Evolutionary conservation across 768 basidiomycete species (phyloP), one percentile per base, ranked within the genome.

Genomic region (Tubosaeta sp.): DNA sequence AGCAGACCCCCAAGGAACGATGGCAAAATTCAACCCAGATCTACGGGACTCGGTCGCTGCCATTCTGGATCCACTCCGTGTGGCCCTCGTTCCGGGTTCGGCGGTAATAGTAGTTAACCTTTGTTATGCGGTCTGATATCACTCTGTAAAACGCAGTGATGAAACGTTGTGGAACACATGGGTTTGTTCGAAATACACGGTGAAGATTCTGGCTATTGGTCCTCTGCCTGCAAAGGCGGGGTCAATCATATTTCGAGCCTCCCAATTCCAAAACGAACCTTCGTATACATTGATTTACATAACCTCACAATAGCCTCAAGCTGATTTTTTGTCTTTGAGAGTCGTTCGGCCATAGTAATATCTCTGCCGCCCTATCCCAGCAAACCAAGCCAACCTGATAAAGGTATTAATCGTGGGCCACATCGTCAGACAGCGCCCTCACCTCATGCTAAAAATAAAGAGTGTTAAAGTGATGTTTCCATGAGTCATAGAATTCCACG

Each of bases 401-500:
- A 36, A 34, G 24, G 22, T 36, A 41, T 61, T 21, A 52, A 47
- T 25, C 36, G n/a, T 27, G 9, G 9, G 6, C 27, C 6, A 6
- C 9, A 6, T 27, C 6, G 27, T 27, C 27, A 16, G 43, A 41
- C 19, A 45, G 18, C 11, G 44, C 12, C 2, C 50, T 54, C 61
- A 86, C 86, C 87, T 77, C 56, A 75, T 74, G 35, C 71, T 43
- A 47, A 84, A 74, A 32, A 90, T 71, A 22, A 82, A 67, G 27
- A 83, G 46, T 21, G 79, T 77, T 51, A 82, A 70, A 3, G 86
- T 82, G 61, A 89, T 83, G 59, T 90, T 91, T 30, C 87, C 88
- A 57, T 90, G 87, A 0, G 82, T 86, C 74, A 79, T 84, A 24
- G 74, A 62, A 65, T 89, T 90, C 89, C 87, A 91, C 13, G 62